Base-by-base conservation (phyloP, 345 rosid genomes). In the Syzygium grande region DNA sequence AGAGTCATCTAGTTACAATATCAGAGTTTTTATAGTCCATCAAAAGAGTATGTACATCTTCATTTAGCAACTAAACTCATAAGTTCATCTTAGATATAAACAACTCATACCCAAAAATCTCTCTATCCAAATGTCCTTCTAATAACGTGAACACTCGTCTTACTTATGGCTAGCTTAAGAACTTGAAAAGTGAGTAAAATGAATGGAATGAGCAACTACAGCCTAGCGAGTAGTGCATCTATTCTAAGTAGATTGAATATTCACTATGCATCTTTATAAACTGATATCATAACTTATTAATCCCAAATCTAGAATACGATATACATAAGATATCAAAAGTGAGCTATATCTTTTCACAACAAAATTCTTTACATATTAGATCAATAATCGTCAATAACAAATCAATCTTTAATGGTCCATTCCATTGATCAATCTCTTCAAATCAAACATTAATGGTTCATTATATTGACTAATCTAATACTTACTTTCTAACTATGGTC, bases 401-500 rank as follows among this genome's bases (percentile, higher is more conserved):
- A 53, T 53, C 8, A 53, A 53, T 9, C 73, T 13, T 63, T 3
- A 27, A 5, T 59, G 65, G 19, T 63, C 8, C 3, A 29, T 63
- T 63, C 0, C 29, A 4, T 63, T 25, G 4, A 63, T 63, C 14
- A 59, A 12, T 59, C 9, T 59, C 30, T 63, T 29, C 14, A 63
- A 63, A 29, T 14, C 19, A 63, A 63, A 63, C 4, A 10, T 63
- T 38, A 63, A n/a, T n/a, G 8, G 30, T 29, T 2, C 30, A n/a
- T 63, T 63, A 34, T 13, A 61, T 63, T 7, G 21, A 29, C 30
- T 3, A n/a, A 63, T 63, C 73, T n/a, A 63, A 14, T 29, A 14
- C 17, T 63, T 1, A 0, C 3, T 63, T n/a, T n/a, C 2, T 5
- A 63, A 16, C 2, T n/a, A 29, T n/a, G 1, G 73, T 1, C 73